Evolutionary conservation across 306 rosid genomes (phyloP).

Genomic region (Sophora flavescens): DNA sequence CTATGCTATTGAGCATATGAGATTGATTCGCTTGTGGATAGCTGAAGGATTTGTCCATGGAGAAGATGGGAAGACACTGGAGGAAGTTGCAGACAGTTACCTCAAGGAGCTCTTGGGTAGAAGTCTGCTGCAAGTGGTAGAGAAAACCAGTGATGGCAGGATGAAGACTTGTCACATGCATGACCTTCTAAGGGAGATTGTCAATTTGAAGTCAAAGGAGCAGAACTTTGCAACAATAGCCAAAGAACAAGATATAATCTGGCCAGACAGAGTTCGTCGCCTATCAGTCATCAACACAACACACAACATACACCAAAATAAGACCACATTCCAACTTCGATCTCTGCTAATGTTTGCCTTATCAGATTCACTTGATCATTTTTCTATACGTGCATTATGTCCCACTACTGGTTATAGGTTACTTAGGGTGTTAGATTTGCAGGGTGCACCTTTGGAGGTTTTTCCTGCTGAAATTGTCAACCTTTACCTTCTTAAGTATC

Average conservation of each 20-base stretch:
- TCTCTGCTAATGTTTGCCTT: conserved; percentile 62
- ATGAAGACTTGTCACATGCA: conserved; percentile 59
- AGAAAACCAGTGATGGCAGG: conserved; percentile 53
- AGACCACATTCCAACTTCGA: conserved; percentile 51
- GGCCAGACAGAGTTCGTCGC: conserved; percentile 68
- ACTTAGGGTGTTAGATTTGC: conserved; percentile 59
- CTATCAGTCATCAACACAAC: conserved; percentile 52
- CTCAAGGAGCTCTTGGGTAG: conserved; percentile 65
- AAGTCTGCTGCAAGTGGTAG: conserved; percentile 60
- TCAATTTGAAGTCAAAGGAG: conserved; percentile 57
- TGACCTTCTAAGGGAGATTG: conserved; percentile 63
- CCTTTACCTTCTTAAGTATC: conserved; percentile 57
- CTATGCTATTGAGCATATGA: conserved; percentile 50
- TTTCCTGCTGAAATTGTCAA: conserved; percentile 57
- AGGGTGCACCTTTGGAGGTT: conserved; percentile 53
- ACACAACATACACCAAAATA: conserved; percentile 45
- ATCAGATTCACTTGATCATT: conserved; percentile 50
- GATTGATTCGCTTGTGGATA: conserved; percentile 67
- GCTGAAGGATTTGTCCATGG: conserved; percentile 70
- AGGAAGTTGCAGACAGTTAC: conserved; percentile 70
- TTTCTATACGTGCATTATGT: conserved; percentile 34
- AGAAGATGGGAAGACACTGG: conserved; percentile 56
- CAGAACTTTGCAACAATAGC: conserved; percentile 64
- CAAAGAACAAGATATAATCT: conserved; percentile 52
- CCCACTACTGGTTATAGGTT: conserved; percentile 46